phyloP scores from a whole-genome alignment of 2,329 filamentous ascomycete genomes.

The Aureobasidium mangrovei region DNA sequence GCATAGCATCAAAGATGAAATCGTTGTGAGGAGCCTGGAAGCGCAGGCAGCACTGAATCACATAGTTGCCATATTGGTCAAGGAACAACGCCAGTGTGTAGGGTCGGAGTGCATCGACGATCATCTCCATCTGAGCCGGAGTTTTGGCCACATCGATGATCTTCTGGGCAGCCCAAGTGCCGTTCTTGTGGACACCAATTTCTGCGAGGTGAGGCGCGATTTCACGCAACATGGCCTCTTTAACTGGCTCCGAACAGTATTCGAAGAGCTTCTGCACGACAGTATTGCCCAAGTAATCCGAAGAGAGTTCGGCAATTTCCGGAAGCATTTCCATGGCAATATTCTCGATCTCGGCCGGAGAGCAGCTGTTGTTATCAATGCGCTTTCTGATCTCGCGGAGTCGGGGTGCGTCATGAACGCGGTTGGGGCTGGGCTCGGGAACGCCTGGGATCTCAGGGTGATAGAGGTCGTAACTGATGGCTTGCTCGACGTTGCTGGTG shows the following conservation, averaged over 20 bases:
- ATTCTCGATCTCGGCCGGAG: conserved; percentile 78
- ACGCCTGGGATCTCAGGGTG: conserved; percentile 81
- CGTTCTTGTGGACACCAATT: conserved; percentile 98
- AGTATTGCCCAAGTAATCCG: conserved; percentile 95
- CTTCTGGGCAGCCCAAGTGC: conserved; percentile 98
- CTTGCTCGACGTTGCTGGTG: conserved; percentile 61
- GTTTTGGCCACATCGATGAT: conserved; percentile 95
- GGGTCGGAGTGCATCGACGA: conserved; percentile 73
- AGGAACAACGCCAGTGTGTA: conserved; percentile 89
- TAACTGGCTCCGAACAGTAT: conserved; percentile 81
- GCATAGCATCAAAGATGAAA: conserved; percentile 97
- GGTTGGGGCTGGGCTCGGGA: conserved; percentile 76
- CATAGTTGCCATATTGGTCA: conserved; percentile 97
- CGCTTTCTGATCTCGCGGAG: conserved; percentile 93
- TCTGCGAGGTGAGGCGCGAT: conserved; percentile 90
- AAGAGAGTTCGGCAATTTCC: conserved; percentile 88
- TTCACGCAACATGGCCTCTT: conserved; percentile 81
- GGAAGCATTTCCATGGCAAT: conserved; percentile 91
- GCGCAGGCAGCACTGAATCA: conserved; percentile 90
- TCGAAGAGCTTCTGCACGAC: conserved; percentile 99
- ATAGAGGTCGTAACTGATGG: conserved; percentile 65
- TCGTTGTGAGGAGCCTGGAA: conserved; percentile 84
- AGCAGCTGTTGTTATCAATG: conserved; percentile 89
- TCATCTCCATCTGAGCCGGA: conserved; percentile 69
- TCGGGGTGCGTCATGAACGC: conserved; percentile 87